A percentile compares a stretch with the other conserved stretches of the same genome.
These are phyloP conservation scores for Ampelocalamus luodianensis DNA, from an alignment of 176 grass and related monocot genomes.

Conservation along the genomic window DNA sequence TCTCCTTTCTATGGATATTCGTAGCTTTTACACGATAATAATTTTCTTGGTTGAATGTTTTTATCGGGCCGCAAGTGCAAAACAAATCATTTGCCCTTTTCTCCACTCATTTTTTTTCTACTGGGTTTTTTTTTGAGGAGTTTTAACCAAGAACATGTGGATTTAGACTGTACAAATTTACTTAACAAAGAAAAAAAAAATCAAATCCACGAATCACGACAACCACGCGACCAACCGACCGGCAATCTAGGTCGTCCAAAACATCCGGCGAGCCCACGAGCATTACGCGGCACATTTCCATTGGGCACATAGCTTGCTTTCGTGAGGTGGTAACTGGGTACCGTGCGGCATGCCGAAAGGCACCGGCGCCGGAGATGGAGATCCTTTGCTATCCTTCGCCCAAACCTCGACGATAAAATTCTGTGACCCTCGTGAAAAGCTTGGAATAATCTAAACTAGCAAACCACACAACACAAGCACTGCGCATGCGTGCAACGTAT, in stretches of 20 bases:
- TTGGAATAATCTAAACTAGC: conserved; percentile 60
- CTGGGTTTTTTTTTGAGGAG: too few species aligned
- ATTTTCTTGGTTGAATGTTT: too few species aligned
- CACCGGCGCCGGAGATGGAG: background rate
- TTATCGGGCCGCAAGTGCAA: too few species aligned
- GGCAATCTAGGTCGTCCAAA: background rate
- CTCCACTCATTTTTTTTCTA: too few species aligned
- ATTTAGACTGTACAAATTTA: too few species aligned
- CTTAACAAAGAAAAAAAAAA: too few species aligned
- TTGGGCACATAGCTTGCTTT: background rate
- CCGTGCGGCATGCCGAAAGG: conserved; percentile 41
- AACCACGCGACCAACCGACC: too few species aligned
- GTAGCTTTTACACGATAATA: too few species aligned
- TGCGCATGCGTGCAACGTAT: background rate
- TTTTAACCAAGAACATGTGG: too few species aligned
- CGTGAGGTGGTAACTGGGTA: conserved; percentile 16
- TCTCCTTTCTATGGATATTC: too few species aligned
- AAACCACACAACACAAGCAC: conserved; percentile 8
- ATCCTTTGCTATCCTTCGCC: conserved; percentile 34
- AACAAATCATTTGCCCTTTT: too few species aligned
- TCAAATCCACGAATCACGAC: too few species aligned
- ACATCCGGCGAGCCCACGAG: background rate
- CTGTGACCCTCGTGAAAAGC: conserved; percentile 57
- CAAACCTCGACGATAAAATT: conserved; percentile 10
- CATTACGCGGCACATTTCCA: background rate